phyloP scores from a whole-genome alignment of 805 yeast species.

The Hanseniaspora valbyensis region DNA sequence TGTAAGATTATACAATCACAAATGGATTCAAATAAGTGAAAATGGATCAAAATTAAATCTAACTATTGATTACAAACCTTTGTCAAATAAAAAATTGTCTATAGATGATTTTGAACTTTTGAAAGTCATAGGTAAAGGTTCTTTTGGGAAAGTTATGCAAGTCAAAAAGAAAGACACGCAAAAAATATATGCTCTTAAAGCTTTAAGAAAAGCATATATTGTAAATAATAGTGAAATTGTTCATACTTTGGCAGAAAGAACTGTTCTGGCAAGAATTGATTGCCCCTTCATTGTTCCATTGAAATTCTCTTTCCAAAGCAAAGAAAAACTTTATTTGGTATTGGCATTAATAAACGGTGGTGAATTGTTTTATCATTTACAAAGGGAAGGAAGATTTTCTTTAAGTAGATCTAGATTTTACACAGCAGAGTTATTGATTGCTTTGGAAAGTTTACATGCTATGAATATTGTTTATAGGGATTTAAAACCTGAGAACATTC shows the following conservation, averaged over 20 bases:
- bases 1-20: conserved; percentile 57
- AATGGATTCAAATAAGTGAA: conserved; percentile 35
- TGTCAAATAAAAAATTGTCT: conserved; percentile 53
- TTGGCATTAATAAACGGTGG: conserved; percentile 94
- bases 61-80: conserved; percentile 59
- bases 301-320: conserved; percentile 92
- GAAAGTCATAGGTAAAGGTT: conserved; percentile 95
- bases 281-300: conserved; percentile 94
- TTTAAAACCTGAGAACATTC: conserved; percentile 88
- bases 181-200: conserved; percentile 87
- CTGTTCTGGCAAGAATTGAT: conserved; percentile 83
- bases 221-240: conserved; percentile 90
- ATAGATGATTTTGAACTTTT: conserved; percentile 87
- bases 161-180: conserved; percentile 91
- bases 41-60: conserved; percentile 40
- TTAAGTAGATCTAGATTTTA: conserved; percentile 84
- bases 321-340: conserved; percentile 85
- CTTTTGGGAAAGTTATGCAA: conserved; percentile 98
- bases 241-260: conserved; percentile 92
- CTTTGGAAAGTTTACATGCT: conserved; percentile 82
- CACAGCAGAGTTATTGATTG: conserved; percentile 86
- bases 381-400: conserved; percentile 78
- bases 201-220: conserved; percentile 86
- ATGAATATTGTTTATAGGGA: conserved; percentile 91
- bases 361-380: conserved; percentile 87